These are phyloP conservation scores for Brassica napus DNA, from an alignment of 345 rosid species.

Conservation along the genomic window Da-Ae NC_063443.1:41501-42000, in stretches of 20 bases:
- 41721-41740: slow-evolving; percentile 35
- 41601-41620: slow-evolving; percentile 61
- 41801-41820: slow-evolving; percentile 75
- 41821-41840: background rate
- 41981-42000: too few relatives aligned
- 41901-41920: background rate
- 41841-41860: slow-evolving; percentile 1
- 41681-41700: background rate
- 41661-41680: slow-evolving; percentile 41
- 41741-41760: slow-evolving; percentile 97
- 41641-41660: slow-evolving; percentile 92
- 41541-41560: background rate
- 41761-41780: slow-evolving; percentile 93
- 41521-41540: background rate
- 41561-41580: background rate
- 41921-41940: background rate
- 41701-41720: background rate
- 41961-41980: too few relatives aligned
- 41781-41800: slow-evolving; percentile 83
- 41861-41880: background rate
- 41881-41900: slow-evolving; percentile 1
- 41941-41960: background rate
- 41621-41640: slow-evolving; percentile 95
- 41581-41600: slow-evolving; percentile 8
- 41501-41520: background rate